These are phyloP conservation scores for Blastomyces gilchristii DNA, from an alignment of 2,329 filamentous ascomycete genomes.

Conservation along the genomic window DNA sequence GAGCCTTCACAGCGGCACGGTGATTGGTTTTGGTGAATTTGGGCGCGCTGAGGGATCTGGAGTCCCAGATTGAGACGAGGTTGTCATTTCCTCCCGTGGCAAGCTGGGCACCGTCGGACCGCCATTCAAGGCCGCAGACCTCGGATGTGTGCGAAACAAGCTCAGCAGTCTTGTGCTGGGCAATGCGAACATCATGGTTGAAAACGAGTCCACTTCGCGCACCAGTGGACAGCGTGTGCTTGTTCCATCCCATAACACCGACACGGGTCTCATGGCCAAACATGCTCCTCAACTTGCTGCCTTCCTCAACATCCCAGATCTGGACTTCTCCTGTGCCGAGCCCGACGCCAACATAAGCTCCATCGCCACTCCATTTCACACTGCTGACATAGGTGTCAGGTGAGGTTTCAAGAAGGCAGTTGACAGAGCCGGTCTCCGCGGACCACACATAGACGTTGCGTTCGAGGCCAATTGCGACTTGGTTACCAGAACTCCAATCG, in stretches of 20 bases:
- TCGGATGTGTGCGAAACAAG: conserved; percentile 95
- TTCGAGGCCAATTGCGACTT: conserved; percentile 94
- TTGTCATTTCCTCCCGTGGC: conserved; percentile 98
- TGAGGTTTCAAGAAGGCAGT: conserved; percentile 75
- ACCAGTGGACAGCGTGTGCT: conserved; percentile 91
- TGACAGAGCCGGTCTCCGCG: conserved; percentile 81
- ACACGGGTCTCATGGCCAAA: conserved; percentile 93
- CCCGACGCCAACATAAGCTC: conserved; percentile 90
- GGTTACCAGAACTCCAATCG: conserved; percentile 96
- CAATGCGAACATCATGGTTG: conserved; percentile 97
- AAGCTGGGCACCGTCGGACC: conserved; percentile 88
- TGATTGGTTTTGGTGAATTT: conserved; percentile 99
- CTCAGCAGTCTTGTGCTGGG: conserved; percentile 95
- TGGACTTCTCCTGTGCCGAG: conserved; percentile 93
- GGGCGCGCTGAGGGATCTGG: conserved; percentile 79
- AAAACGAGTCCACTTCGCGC: conserved; percentile 89
- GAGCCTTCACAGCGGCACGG: conserved; percentile 94
- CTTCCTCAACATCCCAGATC: conserved; percentile 97
- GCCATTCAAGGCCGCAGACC: conserved; percentile 96
- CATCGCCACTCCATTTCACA: conserved; percentile 97
- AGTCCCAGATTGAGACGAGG: conserved; percentile 98
- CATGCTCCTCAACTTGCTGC: conserved; percentile 95
- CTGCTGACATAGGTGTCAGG: conserved; percentile 94
- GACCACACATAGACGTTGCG: conserved; percentile 98
- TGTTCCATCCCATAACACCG: conserved; percentile 98